These are phyloP conservation scores for Pholiota adiposa DNA, from an alignment of 1,284 basidiomycete species.

Conservation along the genomic window DNA sequence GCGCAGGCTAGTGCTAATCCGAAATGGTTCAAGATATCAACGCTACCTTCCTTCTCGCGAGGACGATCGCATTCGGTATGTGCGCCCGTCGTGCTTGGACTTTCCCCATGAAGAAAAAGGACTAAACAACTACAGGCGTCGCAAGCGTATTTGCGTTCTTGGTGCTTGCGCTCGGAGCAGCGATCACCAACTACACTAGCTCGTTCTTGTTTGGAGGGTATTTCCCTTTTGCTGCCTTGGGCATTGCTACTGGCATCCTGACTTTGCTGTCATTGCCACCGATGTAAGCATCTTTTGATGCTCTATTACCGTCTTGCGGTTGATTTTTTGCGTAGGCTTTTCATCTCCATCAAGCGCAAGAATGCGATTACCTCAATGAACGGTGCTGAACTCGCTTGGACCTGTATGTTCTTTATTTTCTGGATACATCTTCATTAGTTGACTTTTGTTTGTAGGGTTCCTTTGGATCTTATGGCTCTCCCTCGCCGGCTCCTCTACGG, in stretches of 20 bases:
- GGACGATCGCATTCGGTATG: constrained; percentile 4
- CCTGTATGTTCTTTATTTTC: constrained; percentile 35
- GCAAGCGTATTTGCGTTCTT: constrained; percentile 29
- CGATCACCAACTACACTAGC: constrained; percentile 29
- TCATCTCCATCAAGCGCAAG: constrained; percentile 44
- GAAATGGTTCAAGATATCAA: constrained; percentile 13
- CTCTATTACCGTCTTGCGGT: not conserved
- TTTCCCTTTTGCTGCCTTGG: constrained; percentile 42
- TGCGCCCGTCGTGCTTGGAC: too few species aligned
- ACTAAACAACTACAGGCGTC: constrained; percentile 17
- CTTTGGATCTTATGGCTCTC: constrained; percentile 65
- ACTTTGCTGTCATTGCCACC: constrained; percentile 48
- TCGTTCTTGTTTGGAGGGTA: constrained; percentile 22
- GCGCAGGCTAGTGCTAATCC: too few species aligned
- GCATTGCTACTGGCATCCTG: constrained; percentile 46
- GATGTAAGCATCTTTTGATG: constrained; percentile 43
- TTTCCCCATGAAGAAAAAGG: not conserved
- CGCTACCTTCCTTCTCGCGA: not conserved
- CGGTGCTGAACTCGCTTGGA: constrained; percentile 45
- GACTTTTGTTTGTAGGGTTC: constrained; percentile 37
- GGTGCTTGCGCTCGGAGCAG: constrained; percentile 31
- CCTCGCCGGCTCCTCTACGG: constrained; percentile 43
- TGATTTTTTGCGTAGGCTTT: constrained; percentile 34
- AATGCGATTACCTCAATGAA: constrained; percentile 50
- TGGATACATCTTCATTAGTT: not conserved